These are phyloP conservation scores for Drechslerella dactyloides DNA, from an alignment of 2,329 filamentous ascomycete genomes.

Conservation along the genomic window DNA sequence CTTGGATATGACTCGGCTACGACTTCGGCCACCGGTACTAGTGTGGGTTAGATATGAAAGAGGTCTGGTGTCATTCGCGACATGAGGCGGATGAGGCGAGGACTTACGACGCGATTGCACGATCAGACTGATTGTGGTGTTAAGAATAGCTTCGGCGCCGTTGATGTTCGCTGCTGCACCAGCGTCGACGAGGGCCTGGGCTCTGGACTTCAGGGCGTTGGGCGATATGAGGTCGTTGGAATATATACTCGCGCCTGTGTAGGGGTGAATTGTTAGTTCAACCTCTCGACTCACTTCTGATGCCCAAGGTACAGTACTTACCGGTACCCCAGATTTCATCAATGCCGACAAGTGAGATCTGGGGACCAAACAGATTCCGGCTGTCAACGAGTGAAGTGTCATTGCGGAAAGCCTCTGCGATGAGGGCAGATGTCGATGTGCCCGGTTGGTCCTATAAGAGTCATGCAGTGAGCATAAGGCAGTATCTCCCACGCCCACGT, in stretches of 20 bases:
- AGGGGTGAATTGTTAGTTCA: neutral
- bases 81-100: neutral
- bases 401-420: slow-evolving; percentile 50
- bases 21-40: slow-evolving; percentile 53
- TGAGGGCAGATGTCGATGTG: slow-evolving; percentile 45
- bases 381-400: slow-evolving; percentile 52
- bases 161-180: slow-evolving; percentile 52
- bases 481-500: slow-evolving; percentile 1
- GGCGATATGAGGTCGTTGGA: neutral
- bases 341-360: slow-evolving; percentile 53
- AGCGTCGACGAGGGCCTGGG: slow-evolving; percentile 51
- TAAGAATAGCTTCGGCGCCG: slow-evolving; percentile 52
- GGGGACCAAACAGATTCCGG: slow-evolving; percentile 51
- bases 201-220: slow-evolving; percentile 39
- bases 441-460: slow-evolving; percentile 52
- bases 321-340: slow-evolving; percentile 51
- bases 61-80: slow-evolving; percentile 1
- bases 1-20: slow-evolving; percentile 24
- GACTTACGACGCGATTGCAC: slow-evolving; percentile 30
- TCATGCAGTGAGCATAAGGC: slow-evolving; percentile 2
- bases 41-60: slow-evolving; percentile 15
- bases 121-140: slow-evolving; percentile 53
- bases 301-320: slow-evolving; percentile 2
- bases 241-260: neutral
- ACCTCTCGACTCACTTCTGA: neutral